Percentiles rank a stretch among this genome's conserved stretches.
phyloP scores from a whole-genome alignment of 2,329 filamentous ascomycete species.

The Diaporthe capsici region DNA sequence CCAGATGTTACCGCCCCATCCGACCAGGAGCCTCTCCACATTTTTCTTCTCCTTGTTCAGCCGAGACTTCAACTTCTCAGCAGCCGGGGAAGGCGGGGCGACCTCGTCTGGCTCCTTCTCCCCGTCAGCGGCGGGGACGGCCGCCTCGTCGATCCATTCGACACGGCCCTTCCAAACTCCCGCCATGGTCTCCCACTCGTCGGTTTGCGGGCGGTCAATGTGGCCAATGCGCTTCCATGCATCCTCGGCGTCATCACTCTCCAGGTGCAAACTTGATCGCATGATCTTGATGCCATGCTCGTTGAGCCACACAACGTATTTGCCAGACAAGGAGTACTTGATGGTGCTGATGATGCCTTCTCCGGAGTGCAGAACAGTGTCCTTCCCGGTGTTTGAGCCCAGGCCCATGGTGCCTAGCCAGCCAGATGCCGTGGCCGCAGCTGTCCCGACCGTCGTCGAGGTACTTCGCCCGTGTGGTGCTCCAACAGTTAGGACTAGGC shows the following conservation, averaged over 20 bases:
- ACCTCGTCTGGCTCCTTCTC: slow-evolving; percentile 52
- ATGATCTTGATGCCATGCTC: slow-evolving; percentile 99
- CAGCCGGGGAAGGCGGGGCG: slow-evolving; percentile 58
- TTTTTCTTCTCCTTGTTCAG: slow-evolving; percentile 60
- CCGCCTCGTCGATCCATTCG: slow-evolving; percentile 92
- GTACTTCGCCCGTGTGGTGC: slow-evolving; percentile 86
- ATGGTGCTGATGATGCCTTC: slow-evolving; percentile 93
- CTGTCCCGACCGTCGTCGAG: slow-evolving; percentile 87
- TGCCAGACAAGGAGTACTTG: slow-evolving; percentile 94
- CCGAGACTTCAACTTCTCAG: slow-evolving; percentile 64
- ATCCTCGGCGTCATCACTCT: slow-evolving; percentile 81
- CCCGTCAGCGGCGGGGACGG: slow-evolving; percentile 80
- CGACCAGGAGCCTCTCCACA: slow-evolving; percentile 87
- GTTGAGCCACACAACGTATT: slow-evolving; percentile 95
- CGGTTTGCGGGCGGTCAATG: slow-evolving; percentile 87
- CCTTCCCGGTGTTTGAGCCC: slow-evolving; percentile 82
- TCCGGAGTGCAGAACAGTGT: slow-evolving; percentile 89
- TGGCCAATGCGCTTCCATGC: slow-evolving; percentile 97
- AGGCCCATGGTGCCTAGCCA: slow-evolving; percentile 94
- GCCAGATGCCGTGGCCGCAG: slow-evolving; percentile 85
- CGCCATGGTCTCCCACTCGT: slow-evolving; percentile 96
- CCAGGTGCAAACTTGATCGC: slow-evolving; percentile 87
- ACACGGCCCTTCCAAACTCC: slow-evolving; percentile 92
- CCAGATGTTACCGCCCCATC: slow-evolving; percentile 98
- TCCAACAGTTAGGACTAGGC: slow-evolving; percentile 87